A percentile compares a stretch with the other conserved stretches of the same genome.
phyloP scores from a whole-genome alignment of 139 green algal genomes.

The Limnomonas spitsbergensis region DNA sequence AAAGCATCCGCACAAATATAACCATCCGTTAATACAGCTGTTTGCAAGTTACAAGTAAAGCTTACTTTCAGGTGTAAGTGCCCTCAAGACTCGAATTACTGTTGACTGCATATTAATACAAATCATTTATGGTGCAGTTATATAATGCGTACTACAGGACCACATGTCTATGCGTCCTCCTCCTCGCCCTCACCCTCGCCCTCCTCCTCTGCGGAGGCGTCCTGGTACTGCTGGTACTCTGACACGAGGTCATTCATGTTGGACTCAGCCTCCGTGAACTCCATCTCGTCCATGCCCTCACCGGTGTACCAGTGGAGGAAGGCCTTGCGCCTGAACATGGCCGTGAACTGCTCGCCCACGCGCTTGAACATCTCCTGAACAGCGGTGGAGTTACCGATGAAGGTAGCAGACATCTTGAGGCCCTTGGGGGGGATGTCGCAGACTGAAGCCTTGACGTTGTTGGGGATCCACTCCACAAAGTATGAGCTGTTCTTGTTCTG shows the following conservation, averaged over 20 bases:
- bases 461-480: slow-evolving; percentile 99
- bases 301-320: slow-evolving; percentile 99
- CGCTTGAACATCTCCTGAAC: slow-evolving; percentile 91
- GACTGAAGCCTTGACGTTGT: slow-evolving; percentile 96
- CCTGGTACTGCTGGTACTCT: slow-evolving; percentile 99
- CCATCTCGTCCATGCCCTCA: slow-evolving; percentile 99
- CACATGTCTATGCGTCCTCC: slow-evolving; percentile 17
- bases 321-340: slow-evolving; percentile 98
- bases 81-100: no score
- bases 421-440: slow-evolving; percentile 95
- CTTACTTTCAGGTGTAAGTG: no score
- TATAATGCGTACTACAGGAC: no score
- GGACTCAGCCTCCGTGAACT: slow-evolving; percentile 97
- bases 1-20: no score
- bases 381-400: slow-evolving; percentile 94
- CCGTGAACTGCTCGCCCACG: slow-evolving; percentile 93
- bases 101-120: no score
- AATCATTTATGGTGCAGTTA: no score
- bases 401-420: slow-evolving; percentile 94
- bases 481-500: slow-evolving; percentile 97
- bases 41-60: no score
- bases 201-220: slow-evolving; percentile 91
- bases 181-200: slow-evolving; percentile 52
- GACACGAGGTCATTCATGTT: slow-evolving; percentile 97
- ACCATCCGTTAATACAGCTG: no score